Percentiles rank a stretch among this genome's conserved stretches.
These are phyloP conservation scores for Hypoxylon perforatum DNA, from an alignment of 495 filamentous ascomycete species.

Conservation along the genomic window DNA sequence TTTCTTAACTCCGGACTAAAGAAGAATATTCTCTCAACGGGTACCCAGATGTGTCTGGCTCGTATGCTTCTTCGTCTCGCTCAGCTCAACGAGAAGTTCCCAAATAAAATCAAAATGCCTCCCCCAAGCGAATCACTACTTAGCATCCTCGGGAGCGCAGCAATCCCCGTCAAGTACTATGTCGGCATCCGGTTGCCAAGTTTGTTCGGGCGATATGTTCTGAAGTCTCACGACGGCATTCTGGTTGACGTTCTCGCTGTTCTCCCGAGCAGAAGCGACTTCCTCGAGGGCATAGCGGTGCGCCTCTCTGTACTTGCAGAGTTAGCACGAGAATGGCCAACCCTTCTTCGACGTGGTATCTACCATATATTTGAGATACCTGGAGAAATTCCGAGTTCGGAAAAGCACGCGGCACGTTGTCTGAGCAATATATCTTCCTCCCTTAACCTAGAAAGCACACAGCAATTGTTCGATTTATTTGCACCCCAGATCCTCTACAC, in stretches of 20 bases:
- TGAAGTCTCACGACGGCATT: slow-evolving; percentile 83
- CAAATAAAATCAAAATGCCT: slow-evolving; percentile 61
- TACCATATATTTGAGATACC: slow-evolving; percentile 94
- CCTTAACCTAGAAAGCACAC: slow-evolving; percentile 70
- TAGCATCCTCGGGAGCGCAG: slow-evolving; percentile 70
- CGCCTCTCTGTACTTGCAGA: slow-evolving; percentile 78
- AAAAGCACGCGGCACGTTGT: slow-evolving; percentile 76
- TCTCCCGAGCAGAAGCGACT: slow-evolving; percentile 76
- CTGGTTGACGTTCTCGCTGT: slow-evolving; percentile 79
- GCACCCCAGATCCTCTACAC: slow-evolving; percentile 92
- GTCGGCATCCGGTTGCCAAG: slow-evolving; percentile 74
- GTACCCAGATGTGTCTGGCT: slow-evolving; percentile 72
- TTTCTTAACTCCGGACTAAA: slow-evolving; percentile 73
- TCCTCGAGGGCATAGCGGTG: slow-evolving; percentile 85
- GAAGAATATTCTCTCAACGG: slow-evolving; percentile 71
- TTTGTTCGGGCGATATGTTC: slow-evolving; percentile 80
- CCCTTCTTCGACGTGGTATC: slow-evolving; percentile 80
- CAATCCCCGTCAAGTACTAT: slow-evolving; percentile 79
- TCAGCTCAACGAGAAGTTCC: slow-evolving; percentile 71
- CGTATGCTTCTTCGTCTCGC: slow-evolving; percentile 75
- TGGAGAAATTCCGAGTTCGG: slow-evolving; percentile 70
- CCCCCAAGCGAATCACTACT: slow-evolving; percentile 82
- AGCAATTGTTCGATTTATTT: slow-evolving; percentile 85
- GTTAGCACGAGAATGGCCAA: slow-evolving; percentile 83
- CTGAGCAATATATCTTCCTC: slow-evolving; percentile 71